Evolutionary conservation across 2,329 filamentous ascomycete genomes (phyloP), one percentile per base, ranked within the genome.

Genomic region (Penicillium sp.): DNA sequence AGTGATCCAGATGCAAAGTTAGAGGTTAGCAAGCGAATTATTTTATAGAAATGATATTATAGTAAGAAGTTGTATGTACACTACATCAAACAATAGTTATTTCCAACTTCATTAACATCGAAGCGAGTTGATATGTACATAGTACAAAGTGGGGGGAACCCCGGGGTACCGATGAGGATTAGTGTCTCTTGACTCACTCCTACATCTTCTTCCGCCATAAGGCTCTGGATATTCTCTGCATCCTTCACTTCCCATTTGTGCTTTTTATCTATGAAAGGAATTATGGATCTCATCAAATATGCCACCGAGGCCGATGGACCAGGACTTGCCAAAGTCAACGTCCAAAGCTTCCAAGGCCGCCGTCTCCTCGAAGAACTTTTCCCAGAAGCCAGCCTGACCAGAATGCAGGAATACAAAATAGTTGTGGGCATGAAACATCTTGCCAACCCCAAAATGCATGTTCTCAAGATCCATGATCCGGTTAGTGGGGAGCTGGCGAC

Each of bases 261-360:
- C 3, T 23, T 36, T 13, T 21, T n/a, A 4, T 36, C 12, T 35
- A 3, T 23, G n/a, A 21, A 23, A 39, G 13, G 4, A n/a, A 39
- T 21, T 9, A 55, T 50, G 53, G 6, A 29, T 25, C 41, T 59
- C 17, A 50, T 82, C 48, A 76, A 79, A 41, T 69, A 70, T 36
- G 81, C 77, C 43, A 74, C 67, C 1, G 61, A 68, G 15, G 68
- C 66, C 13, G 82, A 84, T 67, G 69, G 77, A 2, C 63, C 74
- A 12, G 68, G 59, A 19, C 68, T 84, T 27, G 74, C 69, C 47
- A 69, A 75, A 12, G 73, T 81, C 61, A 82, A 82, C 67, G 70
- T 79, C 59, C 71, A 75, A 12, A 78, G 79, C 43, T 84, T 84
- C 64, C 55, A 61, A 3, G 60, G 66, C 45, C 78, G 70, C 38